Evolutionary conservation across 768 basidiomycete species (phyloP).

Genomic region (Pholiota microspora): DNA sequence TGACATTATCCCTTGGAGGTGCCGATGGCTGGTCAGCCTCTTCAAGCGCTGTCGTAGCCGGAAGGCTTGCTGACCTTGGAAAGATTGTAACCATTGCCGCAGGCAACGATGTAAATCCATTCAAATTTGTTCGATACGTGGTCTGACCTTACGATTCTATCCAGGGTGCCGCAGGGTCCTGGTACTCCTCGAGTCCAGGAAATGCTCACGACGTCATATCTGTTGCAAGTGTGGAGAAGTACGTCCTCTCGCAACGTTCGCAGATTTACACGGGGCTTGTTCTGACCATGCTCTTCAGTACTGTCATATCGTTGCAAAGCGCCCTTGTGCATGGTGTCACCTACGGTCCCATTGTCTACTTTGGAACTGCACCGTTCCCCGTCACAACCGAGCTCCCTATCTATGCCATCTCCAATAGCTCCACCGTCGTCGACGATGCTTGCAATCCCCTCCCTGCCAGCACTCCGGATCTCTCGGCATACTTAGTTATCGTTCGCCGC

Average conservation of each 20-base stretch:
- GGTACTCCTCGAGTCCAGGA: constrained; percentile 54
- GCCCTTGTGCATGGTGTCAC: constrained; percentile 46
- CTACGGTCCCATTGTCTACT: constrained; percentile 52
- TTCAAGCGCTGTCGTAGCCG: constrained; percentile 50
- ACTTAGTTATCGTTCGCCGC: constrained; percentile 52
- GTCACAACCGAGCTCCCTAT: constrained; percentile 47
- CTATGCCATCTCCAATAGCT: constrained; percentile 53
- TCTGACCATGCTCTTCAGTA: too few species aligned
- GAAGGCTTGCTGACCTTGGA: constrained; percentile 54
- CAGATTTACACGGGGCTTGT: too few species aligned
- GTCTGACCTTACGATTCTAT: not conserved
- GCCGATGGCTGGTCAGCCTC: constrained; percentile 61
- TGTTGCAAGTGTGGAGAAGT: constrained; percentile 54
- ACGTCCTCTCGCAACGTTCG: constrained; percentile 1
- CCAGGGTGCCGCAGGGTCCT: constrained; percentile 55
- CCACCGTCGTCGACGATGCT: constrained; percentile 50
- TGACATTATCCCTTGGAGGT: constrained; percentile 63
- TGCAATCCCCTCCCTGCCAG: constrained; percentile 52
- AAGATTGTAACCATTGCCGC: constrained; percentile 62
- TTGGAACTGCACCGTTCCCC: constrained; percentile 41
- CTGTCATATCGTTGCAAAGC: constrained; percentile 51
- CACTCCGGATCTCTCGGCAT: constrained; percentile 50
- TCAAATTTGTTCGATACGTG: constrained; percentile 21
- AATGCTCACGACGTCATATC: constrained; percentile 55
- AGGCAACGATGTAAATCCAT: constrained; percentile 49